phyloP scores from a whole-genome alignment of 352 stramenopile species.

The Phytophthora capsici region DNA sequence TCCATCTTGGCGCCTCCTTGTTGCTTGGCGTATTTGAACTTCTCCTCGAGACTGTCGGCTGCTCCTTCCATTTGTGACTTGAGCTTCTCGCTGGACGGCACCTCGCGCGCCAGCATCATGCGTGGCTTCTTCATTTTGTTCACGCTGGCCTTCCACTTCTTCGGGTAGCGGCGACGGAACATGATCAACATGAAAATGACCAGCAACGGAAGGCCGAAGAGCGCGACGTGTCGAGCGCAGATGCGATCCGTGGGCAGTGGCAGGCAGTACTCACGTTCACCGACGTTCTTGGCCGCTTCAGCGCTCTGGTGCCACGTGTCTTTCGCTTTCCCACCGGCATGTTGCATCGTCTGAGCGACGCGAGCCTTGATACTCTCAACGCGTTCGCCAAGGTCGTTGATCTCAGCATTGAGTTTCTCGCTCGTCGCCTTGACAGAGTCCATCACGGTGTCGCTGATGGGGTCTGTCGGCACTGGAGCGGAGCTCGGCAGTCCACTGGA shows the following conservation, averaged over 20 bases:
- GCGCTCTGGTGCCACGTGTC: slow-evolving; percentile 66
- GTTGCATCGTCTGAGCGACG: slow-evolving; percentile 54
- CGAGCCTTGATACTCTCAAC: slow-evolving; percentile 61
- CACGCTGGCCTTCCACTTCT: slow-evolving; percentile 67
- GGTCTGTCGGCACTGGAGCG: slow-evolving; percentile 24
- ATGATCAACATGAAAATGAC: slow-evolving; percentile 41
- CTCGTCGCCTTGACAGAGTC: slow-evolving; percentile 40
- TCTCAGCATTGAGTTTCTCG: slow-evolving; percentile 47
- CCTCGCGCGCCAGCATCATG: slow-evolving; percentile 50
- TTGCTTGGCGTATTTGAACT: slow-evolving; percentile 50
- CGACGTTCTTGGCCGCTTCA: slow-evolving; percentile 53
- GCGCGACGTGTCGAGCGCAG: slow-evolving; percentile 53
- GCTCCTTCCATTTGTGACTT: slow-evolving; percentile 18
- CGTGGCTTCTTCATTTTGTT: slow-evolving; percentile 57
- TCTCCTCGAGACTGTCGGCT: slow-evolving; percentile 29
- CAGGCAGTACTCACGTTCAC: slow-evolving; percentile 61
- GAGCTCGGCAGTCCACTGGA: slow-evolving; percentile 18
- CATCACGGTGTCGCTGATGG: slow-evolving; percentile 37
- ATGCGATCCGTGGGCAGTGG: slow-evolving; percentile 48
- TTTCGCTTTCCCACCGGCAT: slow-evolving; percentile 42
- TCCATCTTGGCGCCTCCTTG: slow-evolving; percentile 41
- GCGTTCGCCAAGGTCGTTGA: slow-evolving; percentile 31
- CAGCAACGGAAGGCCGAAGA: slow-evolving; percentile 50
- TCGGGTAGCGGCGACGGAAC: slow-evolving; percentile 67
- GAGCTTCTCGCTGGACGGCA: slow-evolving; percentile 47